Evolutionary conservation across 179 eudicot species (phyloP).

Genomic region (Beta macrorhiza): DNA sequence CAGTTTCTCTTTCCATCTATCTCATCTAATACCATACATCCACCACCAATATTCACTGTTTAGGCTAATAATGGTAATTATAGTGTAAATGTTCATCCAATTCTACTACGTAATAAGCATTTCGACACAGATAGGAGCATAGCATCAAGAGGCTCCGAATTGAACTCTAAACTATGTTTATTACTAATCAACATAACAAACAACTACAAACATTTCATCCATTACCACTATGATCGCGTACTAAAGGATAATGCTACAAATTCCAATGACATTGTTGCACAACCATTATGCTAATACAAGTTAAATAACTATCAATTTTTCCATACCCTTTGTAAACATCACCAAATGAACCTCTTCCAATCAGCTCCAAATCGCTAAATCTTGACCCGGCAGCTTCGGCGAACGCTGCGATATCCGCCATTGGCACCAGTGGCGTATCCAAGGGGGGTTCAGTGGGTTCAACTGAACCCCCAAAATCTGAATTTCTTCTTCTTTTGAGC

Average conservation of each 20-base stretch:
- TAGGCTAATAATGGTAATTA: not conserved
- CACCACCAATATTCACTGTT: not conserved
- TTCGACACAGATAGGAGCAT: constrained; percentile 2
- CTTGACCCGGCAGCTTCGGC: constrained; percentile 74
- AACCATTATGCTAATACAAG: not conserved
- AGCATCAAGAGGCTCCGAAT: not conserved
- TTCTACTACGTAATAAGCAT: not conserved
- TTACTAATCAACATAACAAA: constrained; percentile 1
- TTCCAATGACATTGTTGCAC: not conserved
- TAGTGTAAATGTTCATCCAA: constrained; percentile 5
- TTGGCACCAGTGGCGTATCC: constrained; percentile 8
- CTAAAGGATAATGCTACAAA: not conserved
- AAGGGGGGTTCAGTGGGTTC: too few relatives aligned
- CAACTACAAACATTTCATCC: not conserved
- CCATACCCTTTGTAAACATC: constrained; percentile 94
- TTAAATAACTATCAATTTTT: not conserved
- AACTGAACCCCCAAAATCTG: too few relatives aligned
- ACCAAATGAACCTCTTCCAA: constrained; percentile 95
- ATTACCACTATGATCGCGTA: not conserved
- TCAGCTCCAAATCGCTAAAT: constrained; percentile 78
- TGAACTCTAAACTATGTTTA: not conserved
- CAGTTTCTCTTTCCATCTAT: not conserved
- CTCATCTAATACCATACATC: constrained; percentile 1
- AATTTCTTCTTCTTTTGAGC: too few relatives aligned
- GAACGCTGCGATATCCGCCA: constrained; percentile 72